Percentiles rank a stretch among this genome's conserved stretches.
phyloP scores from a whole-genome alignment of 495 filamentous ascomycete genomes.

The Aspergillus ostianus region DNA sequence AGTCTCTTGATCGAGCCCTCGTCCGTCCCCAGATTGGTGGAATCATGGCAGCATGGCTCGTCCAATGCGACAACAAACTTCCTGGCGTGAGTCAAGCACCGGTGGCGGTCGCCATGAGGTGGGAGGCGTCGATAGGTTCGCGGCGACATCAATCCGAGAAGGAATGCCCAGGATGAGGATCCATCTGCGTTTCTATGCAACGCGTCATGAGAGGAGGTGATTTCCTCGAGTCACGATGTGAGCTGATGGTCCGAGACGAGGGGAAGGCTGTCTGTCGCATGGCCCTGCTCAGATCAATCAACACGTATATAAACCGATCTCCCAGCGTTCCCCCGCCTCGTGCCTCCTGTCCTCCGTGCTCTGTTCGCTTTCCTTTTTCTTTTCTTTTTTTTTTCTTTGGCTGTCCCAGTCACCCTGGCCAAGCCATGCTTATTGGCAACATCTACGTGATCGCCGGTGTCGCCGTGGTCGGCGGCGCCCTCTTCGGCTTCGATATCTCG shows the following conservation, averaged over 20 bases:
- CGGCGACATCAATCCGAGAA: background rate
- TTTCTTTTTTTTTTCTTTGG: background rate
- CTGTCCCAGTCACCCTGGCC: background rate
- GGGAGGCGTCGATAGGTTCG: background rate
- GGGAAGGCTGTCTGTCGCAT: background rate
- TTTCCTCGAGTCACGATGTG: background rate
- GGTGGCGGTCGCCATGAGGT: background rate
- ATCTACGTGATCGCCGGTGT: conserved; percentile 74
- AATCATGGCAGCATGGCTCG: background rate
- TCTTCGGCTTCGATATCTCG: conserved; percentile 83
- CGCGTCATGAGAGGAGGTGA: background rate
- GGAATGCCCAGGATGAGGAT: background rate
- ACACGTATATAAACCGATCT: background rate
- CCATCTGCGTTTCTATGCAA: background rate
- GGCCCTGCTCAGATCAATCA: background rate
- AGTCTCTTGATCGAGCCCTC: background rate
- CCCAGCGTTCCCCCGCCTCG: background rate
- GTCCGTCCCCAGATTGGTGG: background rate
- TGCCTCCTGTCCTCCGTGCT: background rate
- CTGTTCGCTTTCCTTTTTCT: too few relatives aligned
- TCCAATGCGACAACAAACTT: background rate
- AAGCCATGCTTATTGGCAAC: conserved; percentile 52
- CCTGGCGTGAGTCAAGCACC: background rate
- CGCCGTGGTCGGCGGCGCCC: conserved; percentile 72
- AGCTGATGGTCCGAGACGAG: background rate